Percentiles rank a stretch among this genome's conserved stretches.
Conservation (phyloP, 2,329 filamentous ascomycete species). For the Dothistroma septosporum region DNA sequence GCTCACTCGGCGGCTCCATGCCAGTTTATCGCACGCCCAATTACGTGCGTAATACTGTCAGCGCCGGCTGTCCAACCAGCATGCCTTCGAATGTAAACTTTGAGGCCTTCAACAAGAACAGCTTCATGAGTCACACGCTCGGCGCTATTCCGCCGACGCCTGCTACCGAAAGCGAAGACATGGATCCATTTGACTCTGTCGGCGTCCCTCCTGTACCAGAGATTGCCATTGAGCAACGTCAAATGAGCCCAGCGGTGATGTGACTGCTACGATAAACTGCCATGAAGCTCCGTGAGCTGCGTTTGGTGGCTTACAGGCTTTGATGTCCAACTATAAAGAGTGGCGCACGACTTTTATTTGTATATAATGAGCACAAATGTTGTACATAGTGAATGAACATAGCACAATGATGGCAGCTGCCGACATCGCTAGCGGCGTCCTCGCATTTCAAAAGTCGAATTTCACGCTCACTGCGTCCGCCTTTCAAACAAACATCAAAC, state of each 20-base stretch:
- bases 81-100: conserved; percentile 34
- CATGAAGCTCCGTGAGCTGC: background rate
- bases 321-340: conserved; percentile 10
- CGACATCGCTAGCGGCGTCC: background rate
- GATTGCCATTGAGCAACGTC: background rate
- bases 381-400: conserved; percentile 1
- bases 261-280: conserved; percentile 1
- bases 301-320: conserved; percentile 4
- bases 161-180: conserved; percentile 24
- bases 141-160: conserved; percentile 42
- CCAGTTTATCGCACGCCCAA: conserved; percentile 32
- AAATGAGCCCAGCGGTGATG: conserved; percentile 15
- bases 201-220: conserved; percentile 22
- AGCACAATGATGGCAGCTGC: background rate
- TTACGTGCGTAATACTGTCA: conserved; percentile 37
- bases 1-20: conserved; percentile 13
- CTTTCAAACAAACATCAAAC: too few species aligned
- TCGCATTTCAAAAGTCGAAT: background rate
- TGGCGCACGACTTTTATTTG: background rate
- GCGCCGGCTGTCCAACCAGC: conserved; percentile 38
- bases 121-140: conserved; percentile 32
- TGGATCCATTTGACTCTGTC: conserved; percentile 38
- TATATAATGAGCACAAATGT: conserved; percentile 8
- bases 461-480: background rate
- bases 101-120: conserved; percentile 26